Conservation (phyloP, 176 grass and related monocot genomes). For the Musa acuminata region DNA sequence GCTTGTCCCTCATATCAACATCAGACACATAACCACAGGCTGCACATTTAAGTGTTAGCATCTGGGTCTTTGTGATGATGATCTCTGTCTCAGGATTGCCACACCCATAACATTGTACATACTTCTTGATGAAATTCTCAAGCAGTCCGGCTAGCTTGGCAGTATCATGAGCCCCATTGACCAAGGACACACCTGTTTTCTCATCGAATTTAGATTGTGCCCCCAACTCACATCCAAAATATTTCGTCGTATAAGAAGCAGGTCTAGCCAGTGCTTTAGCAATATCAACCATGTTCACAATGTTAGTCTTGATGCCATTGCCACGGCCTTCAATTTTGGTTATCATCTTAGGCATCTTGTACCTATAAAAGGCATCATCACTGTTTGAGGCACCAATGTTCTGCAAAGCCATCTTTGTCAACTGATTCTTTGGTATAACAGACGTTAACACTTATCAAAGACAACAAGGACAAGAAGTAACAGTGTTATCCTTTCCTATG, state of each 20-base stretch:
- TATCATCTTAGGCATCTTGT: slow-evolving; percentile 33
- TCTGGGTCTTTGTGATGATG: slow-evolving; percentile 54
- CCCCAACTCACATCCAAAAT: slow-evolving; percentile 28
- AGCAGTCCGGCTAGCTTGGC: slow-evolving; percentile 69
- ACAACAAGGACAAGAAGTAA: background rate
- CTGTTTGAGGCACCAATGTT: slow-evolving; percentile 30
- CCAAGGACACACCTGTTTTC: slow-evolving; percentile 31
- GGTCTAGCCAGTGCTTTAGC: slow-evolving; percentile 24
- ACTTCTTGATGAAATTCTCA: slow-evolving; percentile 88
- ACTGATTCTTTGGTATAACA: background rate
- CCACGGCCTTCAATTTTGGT: slow-evolving; percentile 29
- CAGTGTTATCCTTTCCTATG: background rate
- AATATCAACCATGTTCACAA: slow-evolving; percentile 32
- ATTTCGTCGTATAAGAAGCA: slow-evolving; percentile 28
- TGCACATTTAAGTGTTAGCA: slow-evolving; percentile 68
- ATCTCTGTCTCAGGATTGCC: slow-evolving; percentile 86
- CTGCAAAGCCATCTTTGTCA: slow-evolving; percentile 19
- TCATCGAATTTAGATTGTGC: slow-evolving; percentile 27
- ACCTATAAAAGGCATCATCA: slow-evolving; percentile 33
- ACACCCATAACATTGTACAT: slow-evolving; percentile 74
- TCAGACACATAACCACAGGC: slow-evolving; percentile 76
- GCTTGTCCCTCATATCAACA: slow-evolving; percentile 78
- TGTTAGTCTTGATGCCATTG: slow-evolving; percentile 28
- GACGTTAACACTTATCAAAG: slow-evolving; percentile 14
- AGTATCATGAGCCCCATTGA: slow-evolving; percentile 79